phyloP scores from a whole-genome alignment of 139 green algal genomes.

The Deuterostichococcus epilithicus region DNA sequence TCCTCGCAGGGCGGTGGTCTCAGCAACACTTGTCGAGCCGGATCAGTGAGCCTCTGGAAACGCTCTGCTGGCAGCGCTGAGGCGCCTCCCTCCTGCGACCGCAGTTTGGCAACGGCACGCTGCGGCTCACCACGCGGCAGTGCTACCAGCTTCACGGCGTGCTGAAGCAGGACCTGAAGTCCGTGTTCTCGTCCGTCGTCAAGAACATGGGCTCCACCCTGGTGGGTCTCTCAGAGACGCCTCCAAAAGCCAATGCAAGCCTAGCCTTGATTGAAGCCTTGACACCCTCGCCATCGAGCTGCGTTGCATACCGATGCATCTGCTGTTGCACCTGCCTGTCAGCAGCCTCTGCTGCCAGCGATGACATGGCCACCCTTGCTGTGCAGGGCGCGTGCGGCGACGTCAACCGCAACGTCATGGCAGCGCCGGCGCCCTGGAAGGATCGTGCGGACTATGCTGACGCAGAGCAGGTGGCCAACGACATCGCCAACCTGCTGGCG shows the following conservation, averaged over 20 bases:
- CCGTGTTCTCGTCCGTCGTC: slow-evolving; percentile 97
- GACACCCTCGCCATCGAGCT: neutral
- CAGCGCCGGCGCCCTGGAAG: slow-evolving; percentile 65
- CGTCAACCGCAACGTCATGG: slow-evolving; percentile 87
- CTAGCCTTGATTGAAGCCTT: too few relatives aligned
- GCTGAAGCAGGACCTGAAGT: slow-evolving; percentile 98
- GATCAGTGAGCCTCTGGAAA: too few relatives aligned
- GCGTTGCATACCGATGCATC: neutral
- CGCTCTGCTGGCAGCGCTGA: neutral
- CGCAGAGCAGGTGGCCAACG: slow-evolving; percentile 48
- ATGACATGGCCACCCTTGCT: too few relatives aligned
- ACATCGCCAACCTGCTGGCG: slow-evolving; percentile 78
- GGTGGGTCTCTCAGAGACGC: neutral
- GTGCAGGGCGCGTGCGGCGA: slow-evolving; percentile 85
- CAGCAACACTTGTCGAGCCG: too few relatives aligned
- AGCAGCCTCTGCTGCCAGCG: too few relatives aligned
- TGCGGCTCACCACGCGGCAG: slow-evolving; percentile 98
- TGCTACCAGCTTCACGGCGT: slow-evolving; percentile 98
- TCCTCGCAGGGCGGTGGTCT: too few relatives aligned
- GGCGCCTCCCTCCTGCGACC: neutral
- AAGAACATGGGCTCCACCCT: slow-evolving; percentile 98
- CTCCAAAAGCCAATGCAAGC: too few relatives aligned
- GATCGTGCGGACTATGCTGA: slow-evolving; percentile 82
- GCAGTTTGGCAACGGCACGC: slow-evolving; percentile 95
- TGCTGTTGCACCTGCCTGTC: neutral